Percentiles rank a stretch among this genome's conserved stretches.
Conservation (phyloP, 345 rosid species). For the Diplotaxis tenuifolia region DNA sequence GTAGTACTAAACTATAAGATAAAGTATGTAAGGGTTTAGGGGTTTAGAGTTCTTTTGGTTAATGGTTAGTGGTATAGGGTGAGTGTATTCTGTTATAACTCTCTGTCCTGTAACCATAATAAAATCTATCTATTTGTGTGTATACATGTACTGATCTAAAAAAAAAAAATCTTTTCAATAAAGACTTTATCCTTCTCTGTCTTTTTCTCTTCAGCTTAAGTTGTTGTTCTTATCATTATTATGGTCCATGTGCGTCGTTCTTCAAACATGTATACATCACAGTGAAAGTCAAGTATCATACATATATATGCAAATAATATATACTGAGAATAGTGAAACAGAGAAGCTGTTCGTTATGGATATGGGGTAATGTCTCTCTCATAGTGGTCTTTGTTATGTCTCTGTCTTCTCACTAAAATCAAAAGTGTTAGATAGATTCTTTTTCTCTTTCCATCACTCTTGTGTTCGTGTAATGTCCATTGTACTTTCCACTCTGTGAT, state of each 20-base stretch:
- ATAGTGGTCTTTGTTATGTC: conserved; percentile 32
- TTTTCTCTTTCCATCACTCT: conserved; percentile 23
- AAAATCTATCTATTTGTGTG: conserved; percentile 47
- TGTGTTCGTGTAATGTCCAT: conserved; percentile 17
- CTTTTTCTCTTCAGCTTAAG: conserved; percentile 38
- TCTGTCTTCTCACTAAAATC: conserved; percentile 32
- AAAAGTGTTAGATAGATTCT: conserved; percentile 32
- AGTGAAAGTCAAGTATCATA: conserved; percentile 20
- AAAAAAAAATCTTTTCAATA: conserved; percentile 66
- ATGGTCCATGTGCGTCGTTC: conserved; percentile 33
- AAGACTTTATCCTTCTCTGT: conserved; percentile 38
- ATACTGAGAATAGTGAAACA: conserved; percentile 34
- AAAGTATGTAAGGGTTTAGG: conserved; percentile 26
- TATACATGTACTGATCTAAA: conserved; percentile 41
- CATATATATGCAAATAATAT: not conserved
- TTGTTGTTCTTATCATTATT: conserved; percentile 31
- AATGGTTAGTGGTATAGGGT: conserved; percentile 15
- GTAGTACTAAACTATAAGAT: conserved; percentile 29
- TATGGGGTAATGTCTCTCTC: conserved; percentile 34
- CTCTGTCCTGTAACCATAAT: conserved; percentile 48
- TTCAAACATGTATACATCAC: conserved; percentile 28
- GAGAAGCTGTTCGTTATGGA: conserved; percentile 27
- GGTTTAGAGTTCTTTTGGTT: conserved; percentile 27
- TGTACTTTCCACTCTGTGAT: conserved; percentile 39
- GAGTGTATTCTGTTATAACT: conserved; percentile 17